Conservation (phyloP, 177 flowering plant species). For the Telopea speciosissima region DNA sequence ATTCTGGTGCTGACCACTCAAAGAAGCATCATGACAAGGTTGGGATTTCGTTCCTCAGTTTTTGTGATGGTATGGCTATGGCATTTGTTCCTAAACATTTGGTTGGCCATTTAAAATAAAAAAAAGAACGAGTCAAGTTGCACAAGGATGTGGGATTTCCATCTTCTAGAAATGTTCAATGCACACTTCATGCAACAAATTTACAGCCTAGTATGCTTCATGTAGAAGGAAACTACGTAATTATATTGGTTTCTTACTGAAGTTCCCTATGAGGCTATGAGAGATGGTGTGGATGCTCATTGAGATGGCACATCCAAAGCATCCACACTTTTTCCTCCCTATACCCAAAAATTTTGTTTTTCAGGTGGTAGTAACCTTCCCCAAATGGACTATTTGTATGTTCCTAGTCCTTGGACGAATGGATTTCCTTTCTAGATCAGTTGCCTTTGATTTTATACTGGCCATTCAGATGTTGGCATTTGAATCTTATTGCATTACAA, state of each 20-base stretch:
- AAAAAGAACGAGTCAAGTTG: background rate
- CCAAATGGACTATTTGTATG: too few species aligned
- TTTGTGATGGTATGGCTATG: background rate
- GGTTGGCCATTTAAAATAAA: too few species aligned
- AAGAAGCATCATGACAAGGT: constrained; percentile 86
- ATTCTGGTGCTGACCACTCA: constrained; percentile 56
- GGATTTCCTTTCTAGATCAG: background rate
- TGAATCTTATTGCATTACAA: background rate
- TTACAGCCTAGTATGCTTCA: background rate
- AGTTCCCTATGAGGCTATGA: too few species aligned
- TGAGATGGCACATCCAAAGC: too few species aligned
- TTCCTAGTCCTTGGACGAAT: background rate
- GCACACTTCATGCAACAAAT: background rate
- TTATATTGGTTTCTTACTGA: too few species aligned
- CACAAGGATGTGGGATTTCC: background rate
- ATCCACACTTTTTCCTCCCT: too few species aligned
- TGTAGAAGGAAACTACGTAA: background rate
- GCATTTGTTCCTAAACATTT: background rate
- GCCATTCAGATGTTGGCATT: background rate
- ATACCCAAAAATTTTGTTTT: too few species aligned
- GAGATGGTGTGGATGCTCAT: too few species aligned
- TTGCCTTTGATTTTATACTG: background rate
- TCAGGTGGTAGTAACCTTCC: background rate
- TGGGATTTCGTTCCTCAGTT: constrained; percentile 1
- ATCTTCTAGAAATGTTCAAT: background rate